Conservation (phyloP, 2,329 filamentous ascomycete species). For the Fusarium agapanthi region DNA sequence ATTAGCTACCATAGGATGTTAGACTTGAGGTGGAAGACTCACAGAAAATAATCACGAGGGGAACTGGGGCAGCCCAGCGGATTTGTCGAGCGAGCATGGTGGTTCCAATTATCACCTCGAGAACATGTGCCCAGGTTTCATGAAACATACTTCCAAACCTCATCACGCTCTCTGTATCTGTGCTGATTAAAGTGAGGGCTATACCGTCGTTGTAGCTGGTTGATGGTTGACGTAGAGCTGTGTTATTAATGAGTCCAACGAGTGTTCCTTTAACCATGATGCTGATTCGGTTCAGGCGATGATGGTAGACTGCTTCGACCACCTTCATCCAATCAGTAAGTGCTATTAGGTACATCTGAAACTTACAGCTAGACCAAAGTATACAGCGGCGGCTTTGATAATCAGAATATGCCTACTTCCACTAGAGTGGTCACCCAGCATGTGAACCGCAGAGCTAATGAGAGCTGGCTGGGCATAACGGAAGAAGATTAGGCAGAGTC, state of each 20-base stretch:
- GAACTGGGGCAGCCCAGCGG: neutral
- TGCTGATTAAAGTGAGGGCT: neutral
- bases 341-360: too few species aligned
- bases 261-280: neutral
- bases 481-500: neutral
- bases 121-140: neutral
- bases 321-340: too few species aligned
- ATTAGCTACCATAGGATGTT: neutral
- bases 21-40: rapidly evolving
- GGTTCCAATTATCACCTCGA: neutral
- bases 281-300: neutral
- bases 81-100: neutral
- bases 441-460: neutral
- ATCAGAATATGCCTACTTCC: neutral
- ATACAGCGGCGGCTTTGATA: neutral
- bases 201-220: neutral
- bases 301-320: neutral
- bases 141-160: neutral
- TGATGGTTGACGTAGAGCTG: neutral
- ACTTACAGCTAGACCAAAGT: neutral
- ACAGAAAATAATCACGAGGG: neutral
- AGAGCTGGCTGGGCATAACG: neutral
- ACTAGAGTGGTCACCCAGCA: rapidly evolving
- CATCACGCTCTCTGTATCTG: neutral
- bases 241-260: neutral